A percentile compares a stretch with the other conserved stretches of the same genome.
phyloP scores from a whole-genome alignment of 257 asterid species.

The Paraleonurus japonicus region DNA sequence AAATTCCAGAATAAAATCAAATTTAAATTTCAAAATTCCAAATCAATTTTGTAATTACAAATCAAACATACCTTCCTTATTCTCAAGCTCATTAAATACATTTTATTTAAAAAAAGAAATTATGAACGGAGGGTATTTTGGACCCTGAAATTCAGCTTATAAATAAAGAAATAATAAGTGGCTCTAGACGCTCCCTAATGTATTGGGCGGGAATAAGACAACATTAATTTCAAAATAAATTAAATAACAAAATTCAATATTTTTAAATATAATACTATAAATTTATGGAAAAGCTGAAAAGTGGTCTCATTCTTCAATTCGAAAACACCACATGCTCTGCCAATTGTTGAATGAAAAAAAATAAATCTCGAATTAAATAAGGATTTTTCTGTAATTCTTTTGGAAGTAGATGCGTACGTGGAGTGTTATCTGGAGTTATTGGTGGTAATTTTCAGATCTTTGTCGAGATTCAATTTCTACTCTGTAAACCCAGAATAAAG shows the following conservation, averaged over 20 bases:
- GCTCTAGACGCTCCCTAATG: conserved; percentile 18
- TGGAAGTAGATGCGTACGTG: conserved; percentile 8
- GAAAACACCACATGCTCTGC: conserved; percentile 41
- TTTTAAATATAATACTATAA: neutral
- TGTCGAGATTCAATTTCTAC: conserved; percentile 19
- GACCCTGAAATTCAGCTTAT: neutral
- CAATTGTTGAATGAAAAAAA: conserved; percentile 16
- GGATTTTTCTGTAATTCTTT: neutral
- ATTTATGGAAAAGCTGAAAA: conserved; percentile 24
- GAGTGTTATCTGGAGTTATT: conserved; percentile 9
- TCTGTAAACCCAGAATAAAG: conserved; percentile 23
- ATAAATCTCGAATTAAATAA: neutral
- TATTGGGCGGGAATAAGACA: conserved; percentile 47
- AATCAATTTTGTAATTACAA: too few relatives aligned
- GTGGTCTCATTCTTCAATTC: conserved; percentile 22
- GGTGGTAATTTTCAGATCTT: conserved; percentile 34
- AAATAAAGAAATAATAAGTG: neutral
- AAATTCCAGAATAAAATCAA: too few relatives aligned
- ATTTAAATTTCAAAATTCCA: too few relatives aligned
- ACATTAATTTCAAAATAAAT: conserved; percentile 31
- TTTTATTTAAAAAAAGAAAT: too few relatives aligned
- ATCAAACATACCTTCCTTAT: too few relatives aligned
- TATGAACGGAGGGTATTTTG: neutral
- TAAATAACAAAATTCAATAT: conserved; percentile 11
- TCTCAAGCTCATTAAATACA: too few relatives aligned